Evolutionary conservation across 495 filamentous ascomycete genomes (phyloP).

Genomic region (Penicillium roqueforti): DNA sequence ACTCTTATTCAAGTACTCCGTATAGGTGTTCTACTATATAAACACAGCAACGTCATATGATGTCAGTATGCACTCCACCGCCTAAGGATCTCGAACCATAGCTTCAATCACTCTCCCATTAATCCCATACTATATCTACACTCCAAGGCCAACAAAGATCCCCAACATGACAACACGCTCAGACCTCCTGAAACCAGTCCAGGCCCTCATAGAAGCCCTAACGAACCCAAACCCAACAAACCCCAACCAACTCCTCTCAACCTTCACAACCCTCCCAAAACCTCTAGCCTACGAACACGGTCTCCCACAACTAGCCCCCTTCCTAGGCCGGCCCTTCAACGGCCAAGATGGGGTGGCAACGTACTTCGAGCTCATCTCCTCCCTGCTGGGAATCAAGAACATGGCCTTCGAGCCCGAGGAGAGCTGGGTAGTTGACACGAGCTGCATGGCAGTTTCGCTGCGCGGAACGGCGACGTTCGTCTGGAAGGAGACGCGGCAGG

Average conservation of each 20-base stretch:
- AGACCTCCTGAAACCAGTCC: conserved; percentile 40
- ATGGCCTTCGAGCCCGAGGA: conserved; percentile 47
- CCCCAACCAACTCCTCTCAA: conserved; percentile 34
- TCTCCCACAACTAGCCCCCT: conserved; percentile 56
- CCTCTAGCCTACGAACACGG: conserved; percentile 54
- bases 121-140: too few relatives aligned
- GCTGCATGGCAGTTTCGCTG: conserved; percentile 39
- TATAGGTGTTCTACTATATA: too few relatives aligned
- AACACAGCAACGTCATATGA: conserved; percentile 3
- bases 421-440: conserved; percentile 50
- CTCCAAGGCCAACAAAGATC: background rate
- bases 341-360: conserved; percentile 42
- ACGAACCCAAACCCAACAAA: conserved; percentile 25
- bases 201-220: conserved; percentile 47
- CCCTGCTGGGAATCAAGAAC: conserved; percentile 39
- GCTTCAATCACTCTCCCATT: background rate
- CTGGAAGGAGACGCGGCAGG: conserved; percentile 47
- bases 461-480: conserved; percentile 49
- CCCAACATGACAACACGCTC: conserved; percentile 25
- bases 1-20: too few relatives aligned
- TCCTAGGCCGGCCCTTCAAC: conserved; percentile 52
- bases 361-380: conserved; percentile 47
- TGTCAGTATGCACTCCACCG: too few relatives aligned
- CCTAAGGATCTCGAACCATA: too few relatives aligned
- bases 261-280: conserved; percentile 45